These are phyloP conservation scores for Mycena rosella DNA, from an alignment of 768 basidiomycete genomes.

Conservation along the genomic window DNA sequence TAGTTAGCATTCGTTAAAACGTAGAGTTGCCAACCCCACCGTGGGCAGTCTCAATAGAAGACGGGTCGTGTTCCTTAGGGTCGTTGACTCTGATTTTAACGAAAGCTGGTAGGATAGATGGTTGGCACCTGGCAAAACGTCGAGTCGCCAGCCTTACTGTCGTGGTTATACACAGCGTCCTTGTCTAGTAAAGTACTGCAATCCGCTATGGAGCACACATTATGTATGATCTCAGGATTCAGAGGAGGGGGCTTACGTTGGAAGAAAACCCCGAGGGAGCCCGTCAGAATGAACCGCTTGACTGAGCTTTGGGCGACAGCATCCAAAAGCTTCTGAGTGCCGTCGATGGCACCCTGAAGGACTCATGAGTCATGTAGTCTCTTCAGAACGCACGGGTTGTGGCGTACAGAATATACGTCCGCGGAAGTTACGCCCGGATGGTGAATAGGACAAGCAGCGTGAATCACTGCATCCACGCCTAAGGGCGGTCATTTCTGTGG, in stretches of 20 bases:
- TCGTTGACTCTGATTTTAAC: conserved; percentile 26
- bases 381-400: background rate
- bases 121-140: background rate
- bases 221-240: background rate
- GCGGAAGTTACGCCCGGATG: conserved; percentile 12
- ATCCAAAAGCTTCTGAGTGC: conserved; percentile 43
- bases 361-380: background rate
- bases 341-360: conserved; percentile 41
- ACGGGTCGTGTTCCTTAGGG: conserved; percentile 14
- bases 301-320: conserved; percentile 41
- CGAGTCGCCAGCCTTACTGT: background rate
- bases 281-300: conserved; percentile 40
- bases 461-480: conserved; percentile 30
- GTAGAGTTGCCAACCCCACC: background rate
- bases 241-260: conserved; percentile 9
- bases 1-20: background rate
- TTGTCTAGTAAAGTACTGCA: conserved; percentile 15
- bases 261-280: conserved; percentile 37
- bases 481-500: background rate
- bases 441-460: conserved; percentile 28
- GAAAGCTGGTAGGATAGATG: conserved; percentile 12
- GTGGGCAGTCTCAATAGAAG: too few relatives aligned
- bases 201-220: conserved; percentile 1
- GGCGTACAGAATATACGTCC: conserved; percentile 20
- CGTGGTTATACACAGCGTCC: conserved; percentile 11